A percentile compares a stretch with the other conserved stretches of the same genome.
These are phyloP conservation scores for Solanum megistacrolobum DNA, from an alignment of 257 asterid species.

Conservation along the genomic window DNA sequence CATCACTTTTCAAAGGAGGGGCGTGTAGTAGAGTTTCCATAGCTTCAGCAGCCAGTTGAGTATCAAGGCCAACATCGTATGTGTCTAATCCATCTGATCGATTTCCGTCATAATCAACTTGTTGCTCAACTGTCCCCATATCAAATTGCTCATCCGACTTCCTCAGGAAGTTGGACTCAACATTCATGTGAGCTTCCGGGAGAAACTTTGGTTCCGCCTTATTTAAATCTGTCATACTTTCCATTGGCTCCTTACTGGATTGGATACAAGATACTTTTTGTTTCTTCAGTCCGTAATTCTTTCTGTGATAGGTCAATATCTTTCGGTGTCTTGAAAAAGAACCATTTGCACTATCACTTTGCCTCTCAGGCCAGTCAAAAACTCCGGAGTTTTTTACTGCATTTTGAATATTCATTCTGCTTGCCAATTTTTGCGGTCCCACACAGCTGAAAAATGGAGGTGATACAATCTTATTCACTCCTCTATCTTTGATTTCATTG, in stretches of 20 bases:
- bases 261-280: neutral
- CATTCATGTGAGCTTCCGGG: neutral
- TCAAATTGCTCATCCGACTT: conserved; percentile 21
- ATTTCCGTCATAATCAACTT: conserved; percentile 17
- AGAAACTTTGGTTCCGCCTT: neutral
- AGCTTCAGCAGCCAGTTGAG: conserved; percentile 93
- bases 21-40: conserved; percentile 58
- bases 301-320: conserved; percentile 6
- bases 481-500: conserved; percentile 16
- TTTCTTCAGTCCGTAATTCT: conserved; percentile 7
- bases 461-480: conserved; percentile 13
- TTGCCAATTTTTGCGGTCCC: conserved; percentile 54
- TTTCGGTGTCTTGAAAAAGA: conserved; percentile 12
- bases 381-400: conserved; percentile 15
- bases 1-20: conserved; percentile 22
- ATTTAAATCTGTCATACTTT: neutral
- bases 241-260: neutral
- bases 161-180: conserved; percentile 8
- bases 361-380: conserved; percentile 58
- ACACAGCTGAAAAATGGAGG: conserved; percentile 40
- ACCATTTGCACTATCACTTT: conserved; percentile 12
- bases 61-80: conserved; percentile 51
- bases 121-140: conserved; percentile 13
- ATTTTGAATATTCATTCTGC: conserved; percentile 25
- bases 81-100: conserved; percentile 14